Percentiles rank a stretch among this genome's conserved stretches.
Evolutionary conservation across 495 filamentous ascomycete species (phyloP).

Genomic region (Neurospora sp.): DNA sequence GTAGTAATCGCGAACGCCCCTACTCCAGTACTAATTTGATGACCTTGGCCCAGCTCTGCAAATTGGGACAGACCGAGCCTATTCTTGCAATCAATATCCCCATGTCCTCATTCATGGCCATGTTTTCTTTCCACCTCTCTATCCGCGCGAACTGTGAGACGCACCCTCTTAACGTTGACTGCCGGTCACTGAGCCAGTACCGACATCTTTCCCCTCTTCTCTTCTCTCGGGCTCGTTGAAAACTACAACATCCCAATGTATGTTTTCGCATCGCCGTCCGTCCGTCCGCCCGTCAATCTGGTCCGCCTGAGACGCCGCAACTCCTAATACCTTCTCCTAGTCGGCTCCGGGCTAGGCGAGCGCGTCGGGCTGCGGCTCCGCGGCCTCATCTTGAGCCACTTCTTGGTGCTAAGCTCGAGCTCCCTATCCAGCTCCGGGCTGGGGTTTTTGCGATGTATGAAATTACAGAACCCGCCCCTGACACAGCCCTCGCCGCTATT

Average conservation of each 20-base stretch:
- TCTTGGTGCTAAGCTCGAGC: constrained; percentile 78
- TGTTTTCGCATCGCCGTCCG: not conserved
- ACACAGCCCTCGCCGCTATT: constrained; percentile 95
- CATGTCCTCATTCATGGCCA: not conserved
- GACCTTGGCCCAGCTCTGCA: not conserved
- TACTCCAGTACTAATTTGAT: not conserved
- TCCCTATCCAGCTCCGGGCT: constrained; percentile 79
- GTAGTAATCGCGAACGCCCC: not conserved
- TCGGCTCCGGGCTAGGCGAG: constrained; percentile 69
- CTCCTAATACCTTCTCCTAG: constrained; percentile 52
- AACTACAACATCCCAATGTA: not conserved
- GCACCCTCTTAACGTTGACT: not conserved
- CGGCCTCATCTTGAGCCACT: constrained; percentile 84
- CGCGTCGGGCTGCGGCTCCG: constrained; percentile 72
- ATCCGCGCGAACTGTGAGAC: not conserved
- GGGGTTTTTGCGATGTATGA: constrained; percentile 96
- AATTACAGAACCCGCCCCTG: constrained; percentile 95
- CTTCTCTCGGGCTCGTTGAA: not conserved
- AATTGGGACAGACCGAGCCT: not conserved
- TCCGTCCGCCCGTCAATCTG: not conserved
- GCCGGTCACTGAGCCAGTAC: not conserved
- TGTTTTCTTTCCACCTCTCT: not conserved
- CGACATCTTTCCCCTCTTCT: not conserved
- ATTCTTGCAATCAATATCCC: not conserved
- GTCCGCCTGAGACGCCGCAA: not conserved